A percentile compares a stretch with the other conserved stretches of the same genome.
Evolutionary conservation across 257 asterid species (phyloP).

Genomic region (Solanum ossicruentum): DNA sequence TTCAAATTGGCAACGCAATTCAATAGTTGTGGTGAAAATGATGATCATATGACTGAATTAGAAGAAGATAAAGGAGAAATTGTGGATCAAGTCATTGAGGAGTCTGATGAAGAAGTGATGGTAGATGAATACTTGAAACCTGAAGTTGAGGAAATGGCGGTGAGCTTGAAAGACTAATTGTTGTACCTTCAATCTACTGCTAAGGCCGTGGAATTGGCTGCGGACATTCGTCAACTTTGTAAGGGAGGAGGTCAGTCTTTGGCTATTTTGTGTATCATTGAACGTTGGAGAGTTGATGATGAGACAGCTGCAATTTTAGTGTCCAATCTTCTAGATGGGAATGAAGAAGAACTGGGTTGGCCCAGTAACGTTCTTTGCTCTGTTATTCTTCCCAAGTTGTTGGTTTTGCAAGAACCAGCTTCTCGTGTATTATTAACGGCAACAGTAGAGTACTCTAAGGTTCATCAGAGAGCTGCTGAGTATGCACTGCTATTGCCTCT

Average conservation of each 20-base stretch:
- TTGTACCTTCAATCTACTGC: constrained; percentile 22
- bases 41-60: constrained; percentile 1
- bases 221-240: constrained; percentile 38
- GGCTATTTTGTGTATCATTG: constrained; percentile 30
- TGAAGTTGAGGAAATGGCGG: constrained; percentile 27
- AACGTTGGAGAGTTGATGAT: constrained; percentile 68
- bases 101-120: constrained; percentile 9
- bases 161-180: constrained; percentile 17
- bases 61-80: constrained; percentile 16
- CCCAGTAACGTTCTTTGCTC: constrained; percentile 53
- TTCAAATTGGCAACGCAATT: constrained; percentile 9
- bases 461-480: constrained; percentile 56
- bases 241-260: constrained; percentile 14
- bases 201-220: constrained; percentile 28
- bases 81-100: constrained; percentile 26
- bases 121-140: constrained; percentile 14
- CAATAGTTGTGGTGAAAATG: constrained; percentile 16
- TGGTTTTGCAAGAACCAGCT: constrained; percentile 33
- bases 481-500: constrained; percentile 50
- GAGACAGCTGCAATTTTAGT: constrained; percentile 50
- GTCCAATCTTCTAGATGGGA: constrained; percentile 23
- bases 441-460: constrained; percentile 44
- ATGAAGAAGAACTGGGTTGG: constrained; percentile 39
- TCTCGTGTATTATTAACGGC: constrained; percentile 42
- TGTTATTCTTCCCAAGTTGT: constrained; percentile 52